These are phyloP conservation scores for Senecio squalidus DNA, from an alignment of 140 eudicot genomes.

Conservation along the genomic window DNA sequence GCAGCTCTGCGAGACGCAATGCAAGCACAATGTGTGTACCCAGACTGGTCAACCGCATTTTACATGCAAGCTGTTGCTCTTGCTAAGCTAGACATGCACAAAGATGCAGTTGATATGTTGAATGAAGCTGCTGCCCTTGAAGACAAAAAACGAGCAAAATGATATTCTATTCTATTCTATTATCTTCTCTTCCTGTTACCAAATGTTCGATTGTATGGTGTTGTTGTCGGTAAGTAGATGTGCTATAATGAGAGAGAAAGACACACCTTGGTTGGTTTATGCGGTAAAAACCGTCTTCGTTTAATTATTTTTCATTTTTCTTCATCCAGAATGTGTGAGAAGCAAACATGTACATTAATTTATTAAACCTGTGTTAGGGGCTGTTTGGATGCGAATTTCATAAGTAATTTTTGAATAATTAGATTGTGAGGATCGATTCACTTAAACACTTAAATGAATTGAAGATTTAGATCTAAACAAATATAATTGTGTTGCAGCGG, in stretches of 20 bases:
- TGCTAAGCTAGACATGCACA: conserved; percentile 88
- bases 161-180: too few relatives aligned
- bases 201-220: conserved; percentile 15
- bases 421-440: background rate
- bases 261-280: conserved; percentile 10
- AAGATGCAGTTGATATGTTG: conserved; percentile 91
- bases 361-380: conserved; percentile 11
- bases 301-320: background rate
- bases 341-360: conserved; percentile 32
- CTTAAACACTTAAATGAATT: too few relatives aligned
- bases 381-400: background rate
- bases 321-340: conserved; percentile 19
- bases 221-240: conserved; percentile 35
- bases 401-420: background rate
- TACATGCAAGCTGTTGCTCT: conserved; percentile 97
- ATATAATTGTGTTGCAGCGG: too few relatives aligned
- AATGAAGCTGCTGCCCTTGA: conserved; percentile 84
- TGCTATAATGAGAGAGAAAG: conserved; percentile 26
- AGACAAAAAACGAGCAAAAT: conserved; percentile 61
- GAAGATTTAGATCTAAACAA: too few relatives aligned
- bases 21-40: conserved; percentile 94
- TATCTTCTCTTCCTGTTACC: conserved; percentile 5
- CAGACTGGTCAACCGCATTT: conserved; percentile 95
- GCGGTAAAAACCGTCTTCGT: conserved; percentile 10
- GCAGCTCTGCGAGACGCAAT: conserved; percentile 93